Conservation (phyloP, 192 early-diverging fungal genomes). For the Phycomyces blakesleeanus region DNA sequence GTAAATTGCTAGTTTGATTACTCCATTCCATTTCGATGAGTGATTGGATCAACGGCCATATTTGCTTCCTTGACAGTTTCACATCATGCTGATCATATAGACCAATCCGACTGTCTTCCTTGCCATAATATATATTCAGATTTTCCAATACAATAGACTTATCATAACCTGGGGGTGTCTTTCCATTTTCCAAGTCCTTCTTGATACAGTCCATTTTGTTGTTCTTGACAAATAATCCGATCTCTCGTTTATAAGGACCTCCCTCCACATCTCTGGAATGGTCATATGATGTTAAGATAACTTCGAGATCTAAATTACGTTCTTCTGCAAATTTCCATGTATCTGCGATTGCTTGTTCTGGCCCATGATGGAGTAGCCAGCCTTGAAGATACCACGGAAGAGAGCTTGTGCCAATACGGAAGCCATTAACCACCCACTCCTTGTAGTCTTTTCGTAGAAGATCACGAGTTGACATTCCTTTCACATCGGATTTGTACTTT, state of each 20-base stretch:
- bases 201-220: slow-evolving; percentile 23
- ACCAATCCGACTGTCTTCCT: slow-evolving; percentile 9
- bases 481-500: slow-evolving; percentile 47
- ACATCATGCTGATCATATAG: slow-evolving; percentile 52
- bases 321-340: slow-evolving; percentile 36
- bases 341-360: slow-evolving; percentile 24
- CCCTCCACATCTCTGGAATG: slow-evolving; percentile 21
- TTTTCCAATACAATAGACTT: slow-evolving; percentile 27
- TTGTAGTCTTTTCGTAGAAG: slow-evolving; percentile 76
- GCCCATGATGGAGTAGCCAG: slow-evolving; percentile 47
- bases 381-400: slow-evolving; percentile 48
- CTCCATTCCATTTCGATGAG: background rate
- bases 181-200: slow-evolving; percentile 29
- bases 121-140: slow-evolving; percentile 5
- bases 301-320: slow-evolving; percentile 45
- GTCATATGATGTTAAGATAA: slow-evolving; percentile 59
- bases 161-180: slow-evolving; percentile 5
- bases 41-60: slow-evolving; percentile 28
- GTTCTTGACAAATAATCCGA: slow-evolving; percentile 41
- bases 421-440: slow-evolving; percentile 45
- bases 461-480: slow-evolving; percentile 42
- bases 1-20: too few species aligned
- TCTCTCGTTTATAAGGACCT: slow-evolving; percentile 58
- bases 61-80: slow-evolving; percentile 58
- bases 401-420: slow-evolving; percentile 59